These are phyloP conservation scores for Vachellia pachyceras DNA, from an alignment of 306 rosid species.

Conservation along the genomic window DNA sequence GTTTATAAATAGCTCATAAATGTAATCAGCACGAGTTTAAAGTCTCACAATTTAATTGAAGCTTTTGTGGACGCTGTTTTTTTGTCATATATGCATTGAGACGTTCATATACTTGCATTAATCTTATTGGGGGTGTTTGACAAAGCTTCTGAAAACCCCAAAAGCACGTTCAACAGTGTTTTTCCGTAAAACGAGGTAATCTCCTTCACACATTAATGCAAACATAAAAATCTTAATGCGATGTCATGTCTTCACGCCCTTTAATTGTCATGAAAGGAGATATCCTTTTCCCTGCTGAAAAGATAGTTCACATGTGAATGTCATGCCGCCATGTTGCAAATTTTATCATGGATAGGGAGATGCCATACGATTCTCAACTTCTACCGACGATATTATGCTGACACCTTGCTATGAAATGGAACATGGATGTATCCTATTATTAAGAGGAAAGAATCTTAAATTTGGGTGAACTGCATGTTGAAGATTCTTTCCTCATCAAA, in stretches of 20 bases:
- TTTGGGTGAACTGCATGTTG: neutral
- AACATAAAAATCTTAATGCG: neutral
- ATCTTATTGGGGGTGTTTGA: too few relatives aligned
- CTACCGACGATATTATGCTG: neutral
- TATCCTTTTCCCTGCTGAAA: neutral
- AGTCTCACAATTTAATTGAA: constrained; percentile 27
- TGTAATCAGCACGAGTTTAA: constrained; percentile 8
- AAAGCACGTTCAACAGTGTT: too few relatives aligned
- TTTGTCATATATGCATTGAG: neutral
- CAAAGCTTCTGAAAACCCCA: too few relatives aligned
- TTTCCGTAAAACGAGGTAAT: too few relatives aligned
- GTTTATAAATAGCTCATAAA: neutral
- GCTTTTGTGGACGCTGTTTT: constrained; percentile 19
- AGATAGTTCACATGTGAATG: neutral
- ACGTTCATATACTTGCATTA: neutral
- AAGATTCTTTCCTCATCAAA: neutral
- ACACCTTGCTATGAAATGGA: neutral
- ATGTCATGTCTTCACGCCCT: neutral
- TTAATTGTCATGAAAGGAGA: constrained; percentile 10
- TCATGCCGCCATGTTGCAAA: neutral
- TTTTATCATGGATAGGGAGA: neutral
- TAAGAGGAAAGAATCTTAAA: neutral
- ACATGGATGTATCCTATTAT: neutral
- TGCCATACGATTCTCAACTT: constrained; percentile 6
- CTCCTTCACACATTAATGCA: too few relatives aligned